phyloP scores from a whole-genome alignment of 169 alveolate species.

The Cyclospora cayetanensis region DNA sequence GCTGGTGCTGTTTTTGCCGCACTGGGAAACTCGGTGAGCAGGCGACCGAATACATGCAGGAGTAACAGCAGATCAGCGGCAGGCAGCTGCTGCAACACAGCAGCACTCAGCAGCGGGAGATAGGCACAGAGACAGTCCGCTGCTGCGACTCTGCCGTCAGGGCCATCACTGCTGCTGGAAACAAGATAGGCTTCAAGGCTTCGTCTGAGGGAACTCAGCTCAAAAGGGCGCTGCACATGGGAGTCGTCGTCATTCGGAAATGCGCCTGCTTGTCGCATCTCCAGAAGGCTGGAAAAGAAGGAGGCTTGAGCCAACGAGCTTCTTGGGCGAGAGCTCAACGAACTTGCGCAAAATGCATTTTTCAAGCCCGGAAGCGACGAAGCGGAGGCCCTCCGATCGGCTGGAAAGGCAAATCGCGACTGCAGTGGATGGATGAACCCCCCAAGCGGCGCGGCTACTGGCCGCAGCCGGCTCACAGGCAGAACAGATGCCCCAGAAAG shows the following conservation, averaged over 20 bases:
- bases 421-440: background rate
- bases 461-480: background rate
- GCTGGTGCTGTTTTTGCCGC: conserved; percentile 28
- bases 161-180: conserved; percentile 14
- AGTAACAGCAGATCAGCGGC: conserved; percentile 57
- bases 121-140: background rate
- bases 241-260: background rate
- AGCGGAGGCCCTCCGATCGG: no score
- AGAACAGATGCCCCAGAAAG: background rate
- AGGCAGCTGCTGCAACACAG: conserved; percentile 54
- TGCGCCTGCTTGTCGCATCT: background rate
- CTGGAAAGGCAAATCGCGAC: background rate
- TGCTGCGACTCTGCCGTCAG: background rate
- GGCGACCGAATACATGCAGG: conserved; percentile 49
- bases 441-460: background rate
- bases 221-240: background rate
- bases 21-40: background rate
- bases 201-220: background rate
- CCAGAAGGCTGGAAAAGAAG: no score
- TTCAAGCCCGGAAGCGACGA: no score
- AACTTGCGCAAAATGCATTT: no score
- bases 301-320: no score
- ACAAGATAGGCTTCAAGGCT: conserved; percentile 1
- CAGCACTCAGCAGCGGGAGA: conserved; percentile 8
- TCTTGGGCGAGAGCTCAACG: no score